A percentile compares a stretch with the other conserved stretches of the same genome.
Evolutionary conservation across 176 grass and related monocot species (phyloP).

Genomic region (Zea luxurians): DNA sequence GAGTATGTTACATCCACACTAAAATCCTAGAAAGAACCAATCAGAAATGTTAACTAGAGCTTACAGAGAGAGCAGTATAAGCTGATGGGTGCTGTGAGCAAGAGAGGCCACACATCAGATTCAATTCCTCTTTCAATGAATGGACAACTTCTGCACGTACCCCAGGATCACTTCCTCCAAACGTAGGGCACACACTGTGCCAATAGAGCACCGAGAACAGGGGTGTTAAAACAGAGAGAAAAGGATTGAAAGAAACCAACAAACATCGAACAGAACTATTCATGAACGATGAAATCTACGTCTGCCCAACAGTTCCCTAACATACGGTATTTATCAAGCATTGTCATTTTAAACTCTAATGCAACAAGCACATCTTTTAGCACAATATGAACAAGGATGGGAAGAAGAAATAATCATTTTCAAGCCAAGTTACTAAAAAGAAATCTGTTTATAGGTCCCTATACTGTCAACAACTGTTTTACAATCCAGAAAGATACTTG

Average conservation of each 20-base stretch:
- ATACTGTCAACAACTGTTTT: neutral
- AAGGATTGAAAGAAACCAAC: conserved; percentile 11
- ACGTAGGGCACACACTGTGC: conserved; percentile 77
- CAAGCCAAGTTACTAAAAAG: neutral
- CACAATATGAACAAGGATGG: neutral
- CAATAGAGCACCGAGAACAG: conserved; percentile 8
- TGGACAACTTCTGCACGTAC: conserved; percentile 70
- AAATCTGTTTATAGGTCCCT: neutral
- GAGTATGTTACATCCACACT: conserved; percentile 22
- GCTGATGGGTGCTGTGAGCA: conserved; percentile 63
- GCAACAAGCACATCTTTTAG: neutral
- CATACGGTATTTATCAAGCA: neutral
- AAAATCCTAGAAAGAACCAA: neutral
- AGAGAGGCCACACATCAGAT: conserved; percentile 80
- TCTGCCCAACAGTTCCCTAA: neutral
- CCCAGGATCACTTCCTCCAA: conserved; percentile 91
- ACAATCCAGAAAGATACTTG: neutral
- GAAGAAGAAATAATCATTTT: neutral
- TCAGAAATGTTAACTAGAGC: conserved; percentile 20
- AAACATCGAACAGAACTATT: neutral
- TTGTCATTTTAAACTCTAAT: neutral
- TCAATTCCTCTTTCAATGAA: conserved; percentile 78
- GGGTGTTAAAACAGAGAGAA: neutral
- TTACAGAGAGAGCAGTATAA: conserved; percentile 84
- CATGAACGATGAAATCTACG: neutral